Evolutionary conservation across 805 yeast species (phyloP).

Genomic region (Saccharomycopsis oosterbeekiorum): DNA sequence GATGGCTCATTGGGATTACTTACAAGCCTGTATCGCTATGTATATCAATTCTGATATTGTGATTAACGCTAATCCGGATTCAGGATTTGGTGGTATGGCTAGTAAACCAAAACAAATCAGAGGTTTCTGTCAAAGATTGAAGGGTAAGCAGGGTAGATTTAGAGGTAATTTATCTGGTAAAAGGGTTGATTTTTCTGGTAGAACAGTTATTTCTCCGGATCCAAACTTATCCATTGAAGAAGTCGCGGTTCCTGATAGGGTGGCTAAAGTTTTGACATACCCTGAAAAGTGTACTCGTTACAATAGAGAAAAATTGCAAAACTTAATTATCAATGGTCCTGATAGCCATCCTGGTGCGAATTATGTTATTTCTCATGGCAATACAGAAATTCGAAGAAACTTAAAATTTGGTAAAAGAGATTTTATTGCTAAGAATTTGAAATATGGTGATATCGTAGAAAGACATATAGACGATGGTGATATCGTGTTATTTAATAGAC

Average conservation of each 20-base stretch:
- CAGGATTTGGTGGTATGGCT: slow-evolving; percentile 40
- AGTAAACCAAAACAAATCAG: slow-evolving; percentile 75
- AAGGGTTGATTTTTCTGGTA: slow-evolving; percentile 95
- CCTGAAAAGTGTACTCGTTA: slow-evolving; percentile 92
- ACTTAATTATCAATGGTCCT: slow-evolving; percentile 75
- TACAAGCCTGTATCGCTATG: slow-evolving; percentile 93
- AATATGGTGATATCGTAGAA: slow-evolving; percentile 88
- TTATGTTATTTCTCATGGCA: slow-evolving; percentile 74
- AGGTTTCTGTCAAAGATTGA: slow-evolving; percentile 93
- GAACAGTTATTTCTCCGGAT: slow-evolving; percentile 98
- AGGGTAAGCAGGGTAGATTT: slow-evolving; percentile 98
- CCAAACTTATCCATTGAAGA: slow-evolving; percentile 92
- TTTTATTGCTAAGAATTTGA: slow-evolving; percentile 65
- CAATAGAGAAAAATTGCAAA: slow-evolving; percentile 68
- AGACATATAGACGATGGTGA: slow-evolving; percentile 97
- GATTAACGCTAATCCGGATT: slow-evolving; percentile 56
- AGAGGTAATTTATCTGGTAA: slow-evolving; percentile 97
- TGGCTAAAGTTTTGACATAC: slow-evolving; percentile 89
- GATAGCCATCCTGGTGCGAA: slow-evolving; percentile 93
- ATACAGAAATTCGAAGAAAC: slow-evolving; percentile 71
- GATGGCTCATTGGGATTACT: slow-evolving; percentile 98
- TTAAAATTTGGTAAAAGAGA: slow-evolving; percentile 79
- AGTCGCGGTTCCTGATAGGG: slow-evolving; percentile 96
- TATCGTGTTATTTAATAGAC: slow-evolving; percentile 90
- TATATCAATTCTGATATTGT: slow-evolving; percentile 88